phyloP scores from a whole-genome alignment of 2,329 filamentous ascomycete genomes.

The Anisogramma anomala region DNA sequence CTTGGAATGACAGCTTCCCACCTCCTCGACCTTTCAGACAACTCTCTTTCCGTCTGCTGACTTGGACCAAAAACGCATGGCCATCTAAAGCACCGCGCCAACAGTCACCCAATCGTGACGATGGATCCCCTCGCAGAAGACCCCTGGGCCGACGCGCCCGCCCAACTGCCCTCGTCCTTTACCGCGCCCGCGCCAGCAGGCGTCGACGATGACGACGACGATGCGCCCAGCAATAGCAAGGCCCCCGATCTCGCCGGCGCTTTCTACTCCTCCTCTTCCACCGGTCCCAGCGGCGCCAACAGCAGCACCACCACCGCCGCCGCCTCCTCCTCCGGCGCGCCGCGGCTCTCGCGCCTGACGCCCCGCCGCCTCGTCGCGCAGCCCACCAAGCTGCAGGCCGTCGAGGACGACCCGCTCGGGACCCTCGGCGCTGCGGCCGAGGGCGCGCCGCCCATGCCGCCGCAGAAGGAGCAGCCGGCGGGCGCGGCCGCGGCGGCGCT shows the following conservation, averaged over 20 bases:
- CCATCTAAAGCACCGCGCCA: neutral
- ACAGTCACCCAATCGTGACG: neutral
- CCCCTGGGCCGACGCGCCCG: slow-evolving; percentile 39
- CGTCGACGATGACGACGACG: no score
- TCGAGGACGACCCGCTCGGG: slow-evolving; percentile 64
- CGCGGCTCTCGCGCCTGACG: slow-evolving; percentile 34
- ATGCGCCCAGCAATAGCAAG: slow-evolving; percentile 23
- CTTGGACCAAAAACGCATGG: neutral
- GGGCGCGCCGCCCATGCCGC: slow-evolving; percentile 49
- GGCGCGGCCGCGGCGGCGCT: slow-evolving; percentile 21
- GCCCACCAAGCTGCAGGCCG: slow-evolving; percentile 65
- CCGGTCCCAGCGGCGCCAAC: neutral
- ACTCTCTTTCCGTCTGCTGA: no score
- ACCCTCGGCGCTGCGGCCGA: slow-evolving; percentile 47
- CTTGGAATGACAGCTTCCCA: no score
- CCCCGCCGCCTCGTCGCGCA: slow-evolving; percentile 59
- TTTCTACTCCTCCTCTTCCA: slow-evolving; percentile 15
- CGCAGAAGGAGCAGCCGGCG: slow-evolving; percentile 48
- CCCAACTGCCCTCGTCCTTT: slow-evolving; percentile 17
- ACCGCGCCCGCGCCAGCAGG: slow-evolving; percentile 21
- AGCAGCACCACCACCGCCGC: slow-evolving; percentile 21
- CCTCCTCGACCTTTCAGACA: no score
- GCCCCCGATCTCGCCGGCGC: slow-evolving; percentile 19
- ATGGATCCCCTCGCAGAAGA: slow-evolving; percentile 42
- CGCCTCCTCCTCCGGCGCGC: slow-evolving; percentile 19